phyloP scores from a whole-genome alignment of 352 stramenopile species.

The Pilasporangium apinafurcum region DNA sequence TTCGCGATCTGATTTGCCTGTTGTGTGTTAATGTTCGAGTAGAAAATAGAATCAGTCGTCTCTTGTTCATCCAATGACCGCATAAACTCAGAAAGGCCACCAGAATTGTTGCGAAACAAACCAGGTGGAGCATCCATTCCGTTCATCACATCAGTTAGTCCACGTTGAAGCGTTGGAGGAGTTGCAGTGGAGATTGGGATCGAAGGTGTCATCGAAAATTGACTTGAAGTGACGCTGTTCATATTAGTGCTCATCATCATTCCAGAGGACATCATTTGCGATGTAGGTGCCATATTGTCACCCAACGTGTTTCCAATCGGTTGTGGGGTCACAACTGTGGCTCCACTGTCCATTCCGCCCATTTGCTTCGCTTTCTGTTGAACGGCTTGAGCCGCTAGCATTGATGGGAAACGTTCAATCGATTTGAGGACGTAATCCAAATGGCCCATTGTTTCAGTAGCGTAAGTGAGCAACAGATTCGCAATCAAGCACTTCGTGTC shows the following conservation, averaged over 20 bases:
- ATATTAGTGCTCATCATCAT: constrained; percentile 77
- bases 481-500: constrained; percentile 81
- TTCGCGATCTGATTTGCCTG: constrained; percentile 40
- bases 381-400: constrained; percentile 40
- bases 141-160: constrained; percentile 58
- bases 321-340: constrained; percentile 40
- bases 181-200: constrained; percentile 22
- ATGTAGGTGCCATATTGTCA: constrained; percentile 22
- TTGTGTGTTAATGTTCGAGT: constrained; percentile 43
- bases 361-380: constrained; percentile 44
- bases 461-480: constrained; percentile 75
- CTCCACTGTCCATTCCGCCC: constrained; percentile 11
- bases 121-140: constrained; percentile 64
- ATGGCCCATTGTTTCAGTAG: constrained; percentile 70
- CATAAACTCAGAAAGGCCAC: constrained; percentile 74
- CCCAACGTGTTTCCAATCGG: constrained; percentile 22
- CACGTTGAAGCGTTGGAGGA: constrained; percentile 24
- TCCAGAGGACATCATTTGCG: constrained; percentile 44
- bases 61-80: constrained; percentile 70
- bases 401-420: constrained; percentile 61
- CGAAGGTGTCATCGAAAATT: constrained; percentile 47
- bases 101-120: constrained; percentile 70
- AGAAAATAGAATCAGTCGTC: constrained; percentile 48
- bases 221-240: constrained; percentile 23
- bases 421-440: constrained; percentile 76